Evolutionary conservation across 768 basidiomycete genomes (phyloP).

Genomic region (Floccularia luteovirens): DNA sequence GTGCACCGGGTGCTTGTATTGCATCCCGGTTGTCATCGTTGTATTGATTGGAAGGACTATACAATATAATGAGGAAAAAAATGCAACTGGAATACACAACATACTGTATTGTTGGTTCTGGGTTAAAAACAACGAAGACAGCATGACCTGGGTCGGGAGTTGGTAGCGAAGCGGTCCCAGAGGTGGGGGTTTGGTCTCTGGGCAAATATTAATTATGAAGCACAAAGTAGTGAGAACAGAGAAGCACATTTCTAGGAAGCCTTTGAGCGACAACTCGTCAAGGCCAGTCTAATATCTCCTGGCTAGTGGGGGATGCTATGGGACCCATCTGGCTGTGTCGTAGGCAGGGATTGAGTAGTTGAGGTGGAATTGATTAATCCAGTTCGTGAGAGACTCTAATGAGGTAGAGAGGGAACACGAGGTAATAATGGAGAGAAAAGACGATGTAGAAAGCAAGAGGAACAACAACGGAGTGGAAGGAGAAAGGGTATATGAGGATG

Average conservation of each 20-base stretch:
- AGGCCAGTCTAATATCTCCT: constrained; percentile 2
- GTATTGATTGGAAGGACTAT: constrained; percentile 7
- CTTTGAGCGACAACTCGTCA: constrained; percentile 7
- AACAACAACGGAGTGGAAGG: not conserved
- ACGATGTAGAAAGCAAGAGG: not conserved
- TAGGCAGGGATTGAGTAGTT: not conserved
- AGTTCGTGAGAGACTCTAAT: constrained; percentile 1
- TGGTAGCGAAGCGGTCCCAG: constrained; percentile 23
- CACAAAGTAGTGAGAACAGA: constrained; percentile 4
- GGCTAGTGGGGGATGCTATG: not conserved
- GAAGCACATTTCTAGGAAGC: constrained; percentile 8
- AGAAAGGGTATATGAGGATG: not conserved
- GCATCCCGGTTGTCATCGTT: constrained; percentile 11
- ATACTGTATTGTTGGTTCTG: constrained; percentile 7
- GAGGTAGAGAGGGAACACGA: constrained; percentile 1
- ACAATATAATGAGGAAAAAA: constrained; percentile 6
- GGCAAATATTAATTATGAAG: constrained; percentile 3
- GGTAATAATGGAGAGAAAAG: not conserved
- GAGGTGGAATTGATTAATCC: constrained; percentile 2
- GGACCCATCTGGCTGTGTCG: not conserved
- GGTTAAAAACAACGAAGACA: constrained; percentile 7
- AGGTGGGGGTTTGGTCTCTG: constrained; percentile 23
- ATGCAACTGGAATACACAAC: constrained; percentile 4
- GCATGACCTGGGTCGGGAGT: constrained; percentile 15
- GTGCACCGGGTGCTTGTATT: constrained; percentile 32